Evolutionary conservation across 805 yeast genomes (phyloP).

Genomic region (Soucietia sequanensis): DNA sequence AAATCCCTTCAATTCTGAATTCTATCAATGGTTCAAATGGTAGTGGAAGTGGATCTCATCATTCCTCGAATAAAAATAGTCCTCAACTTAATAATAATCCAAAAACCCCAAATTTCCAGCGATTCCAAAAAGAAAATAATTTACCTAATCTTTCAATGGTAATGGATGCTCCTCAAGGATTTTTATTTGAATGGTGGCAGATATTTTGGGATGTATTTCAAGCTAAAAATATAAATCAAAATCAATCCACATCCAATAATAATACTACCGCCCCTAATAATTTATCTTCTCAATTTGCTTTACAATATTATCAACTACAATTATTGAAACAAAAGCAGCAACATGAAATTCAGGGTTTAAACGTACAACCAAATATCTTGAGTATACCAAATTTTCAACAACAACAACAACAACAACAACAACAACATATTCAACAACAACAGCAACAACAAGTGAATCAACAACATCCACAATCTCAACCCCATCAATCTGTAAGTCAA

Average conservation of each 20-base stretch:
- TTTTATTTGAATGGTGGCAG: conserved; percentile 93
- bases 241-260: conserved; percentile 35
- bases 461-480: conserved; percentile 8
- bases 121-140: conserved; percentile 37
- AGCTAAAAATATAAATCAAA: conserved; percentile 69
- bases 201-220: conserved; percentile 92
- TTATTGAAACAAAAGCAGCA: conserved; percentile 59
- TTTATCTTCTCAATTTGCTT: conserved; percentile 51
- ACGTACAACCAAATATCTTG: conserved; percentile 19
- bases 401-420: conserved; percentile 15
- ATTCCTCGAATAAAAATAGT: conserved; percentile 14
- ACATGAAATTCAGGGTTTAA: conserved; percentile 46
- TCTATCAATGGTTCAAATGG: not conserved
- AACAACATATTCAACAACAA: conserved; percentile 7
- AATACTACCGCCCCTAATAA: no score
- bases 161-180: conserved; percentile 85
- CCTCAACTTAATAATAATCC: conserved; percentile 14
- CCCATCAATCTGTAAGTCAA: conserved; percentile 10
- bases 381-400: conserved; percentile 14
- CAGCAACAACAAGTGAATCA: conserved; percentile 3
- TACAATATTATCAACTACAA: conserved; percentile 68
- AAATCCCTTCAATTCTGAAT: conserved; percentile 49
- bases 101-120: conserved; percentile 20
- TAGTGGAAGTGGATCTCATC: conserved; percentile 6
- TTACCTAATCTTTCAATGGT: conserved; percentile 52